A percentile compares a stretch with the other conserved stretches of the same genome.
Evolutionary conservation across 768 basidiomycete species (phyloP).

Genomic region (Suillus placidus): DNA sequence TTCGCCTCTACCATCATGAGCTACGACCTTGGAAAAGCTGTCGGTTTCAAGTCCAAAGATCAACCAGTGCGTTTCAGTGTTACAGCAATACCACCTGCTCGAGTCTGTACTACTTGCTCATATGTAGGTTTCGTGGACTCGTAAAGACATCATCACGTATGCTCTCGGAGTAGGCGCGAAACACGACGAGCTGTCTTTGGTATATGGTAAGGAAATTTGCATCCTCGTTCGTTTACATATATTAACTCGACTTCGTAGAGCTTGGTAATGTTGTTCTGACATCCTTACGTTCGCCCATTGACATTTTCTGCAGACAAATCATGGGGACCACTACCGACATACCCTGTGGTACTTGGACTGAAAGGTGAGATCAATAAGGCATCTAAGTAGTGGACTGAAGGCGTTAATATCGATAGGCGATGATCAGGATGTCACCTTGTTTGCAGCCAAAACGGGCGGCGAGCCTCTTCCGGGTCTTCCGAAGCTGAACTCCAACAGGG

Average conservation of each 20-base stretch:
- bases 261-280: slow-evolving; percentile 43
- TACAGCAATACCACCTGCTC: neutral
- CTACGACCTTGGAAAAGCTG: slow-evolving; percentile 64
- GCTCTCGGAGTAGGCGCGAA: slow-evolving; percentile 84
- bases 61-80: slow-evolving; percentile 49
- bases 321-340: slow-evolving; percentile 82
- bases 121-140: slow-evolving; percentile 77
- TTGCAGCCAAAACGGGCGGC: slow-evolving; percentile 48
- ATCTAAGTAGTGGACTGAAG: neutral
- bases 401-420: slow-evolving; percentile 39
- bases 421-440: slow-evolving; percentile 69
- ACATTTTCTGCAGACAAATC: slow-evolving; percentile 49
- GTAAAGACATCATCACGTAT: slow-evolving; percentile 79
- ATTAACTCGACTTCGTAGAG: slow-evolving; percentile 37
- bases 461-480: slow-evolving; percentile 67
- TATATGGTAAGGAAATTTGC: slow-evolving; percentile 59
- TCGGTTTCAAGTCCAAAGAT: slow-evolving; percentile 57
- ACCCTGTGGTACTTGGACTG: slow-evolving; percentile 76
- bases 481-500: slow-evolving; percentile 64
- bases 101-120: neutral
- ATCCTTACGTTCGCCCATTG: neutral
- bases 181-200: slow-evolving; percentile 64
- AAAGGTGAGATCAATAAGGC: slow-evolving; percentile 49
- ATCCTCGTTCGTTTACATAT: neutral
- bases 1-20: slow-evolving; percentile 40